Evolutionary conservation across 129 eudicot genomes (phyloP).

Genomic region (Solidago caesia): DNA sequence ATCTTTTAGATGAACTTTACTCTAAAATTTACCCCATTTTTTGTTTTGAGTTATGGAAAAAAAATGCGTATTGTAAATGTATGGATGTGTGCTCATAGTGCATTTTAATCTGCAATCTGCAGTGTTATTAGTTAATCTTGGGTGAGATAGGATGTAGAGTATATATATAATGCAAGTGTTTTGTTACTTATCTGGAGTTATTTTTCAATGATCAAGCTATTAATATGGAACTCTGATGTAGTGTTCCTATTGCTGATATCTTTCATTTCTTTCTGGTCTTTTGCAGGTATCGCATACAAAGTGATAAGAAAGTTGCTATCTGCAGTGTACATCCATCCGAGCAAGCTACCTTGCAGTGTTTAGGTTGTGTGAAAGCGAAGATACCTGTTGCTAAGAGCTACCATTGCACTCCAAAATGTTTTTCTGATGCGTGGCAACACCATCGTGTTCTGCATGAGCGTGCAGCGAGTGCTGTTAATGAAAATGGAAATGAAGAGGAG

Average conservation of each 20-base stretch:
- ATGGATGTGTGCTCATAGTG: too few relatives aligned
- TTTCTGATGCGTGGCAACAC: constrained; percentile 88
- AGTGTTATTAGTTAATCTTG: too few relatives aligned
- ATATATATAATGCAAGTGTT: not conserved
- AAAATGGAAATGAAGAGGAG: constrained; percentile 75
- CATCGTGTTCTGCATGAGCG: constrained; percentile 84
- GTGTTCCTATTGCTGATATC: constrained; percentile 1
- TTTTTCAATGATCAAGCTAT: not conserved
- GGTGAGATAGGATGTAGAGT: not conserved
- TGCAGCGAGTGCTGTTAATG: constrained; percentile 72
- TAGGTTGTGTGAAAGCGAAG: constrained; percentile 78
- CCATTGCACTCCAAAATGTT: constrained; percentile 81
- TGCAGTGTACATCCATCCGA: constrained; percentile 86
- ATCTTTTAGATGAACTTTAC: too few relatives aligned
- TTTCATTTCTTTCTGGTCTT: not conserved
- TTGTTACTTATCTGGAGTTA: not conserved
- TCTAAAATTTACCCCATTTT: too few relatives aligned
- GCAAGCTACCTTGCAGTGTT: constrained; percentile 80
- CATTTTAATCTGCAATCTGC: not conserved
- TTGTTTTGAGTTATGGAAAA: too few relatives aligned
- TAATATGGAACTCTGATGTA: not conserved
- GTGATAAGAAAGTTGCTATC: constrained; percentile 68
- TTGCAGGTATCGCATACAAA: constrained; percentile 78
- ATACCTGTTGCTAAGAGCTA: constrained; percentile 70
- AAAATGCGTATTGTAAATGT: too few relatives aligned